Base-by-base conservation (phyloP, 2,329 filamentous ascomycete genomes). In the Endothia cerciana region DNA sequence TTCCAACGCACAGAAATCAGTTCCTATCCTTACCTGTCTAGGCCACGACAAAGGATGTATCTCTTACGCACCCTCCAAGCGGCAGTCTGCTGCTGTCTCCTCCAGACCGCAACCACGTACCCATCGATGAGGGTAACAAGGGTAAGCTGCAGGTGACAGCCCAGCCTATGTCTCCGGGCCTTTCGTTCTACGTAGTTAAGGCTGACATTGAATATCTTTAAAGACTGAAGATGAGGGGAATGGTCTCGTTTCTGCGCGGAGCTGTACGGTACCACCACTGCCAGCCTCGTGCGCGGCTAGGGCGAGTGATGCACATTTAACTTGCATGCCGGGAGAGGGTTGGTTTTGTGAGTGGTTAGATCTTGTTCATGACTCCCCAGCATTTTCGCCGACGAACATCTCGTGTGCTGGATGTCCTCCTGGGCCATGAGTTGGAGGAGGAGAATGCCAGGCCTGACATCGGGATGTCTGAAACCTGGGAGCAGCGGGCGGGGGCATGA, bases 311-410 rank as follows among this genome's bases (percentile, higher is more conserved):
- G 58, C 43, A 25, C 43, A 60, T 30, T 49, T 60, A 40, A 47
- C 43, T 8, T 60, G 58, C 58, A 47, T 60, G 11, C 58, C 58
- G n/a, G 58, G 58, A 15, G 58, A 36, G 43, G 41, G 41, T 13
- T 60, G 58, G 58, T 60, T 60, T 22, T 60, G 58, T 28, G 28
- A n/a, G 28, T 60, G 58, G 58, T n/a, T 17, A n/a, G 30, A 60
- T 47, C 58, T 41, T 30, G 25, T 47, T 11, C 30, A 49, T 5
- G 58, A 25, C 25, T 47, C 58, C 7, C 58, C 40, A 4, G 28
- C 17, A 13, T 60, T 36, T n/a, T 19, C 28, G 8, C 30, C 43
- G 19, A 60, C 58, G 7, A 47, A 60, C 13, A 47, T 60, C 19
- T 60, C 58, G 11, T 60, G 58, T 49, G 33, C 30, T 15, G 58